These are phyloP conservation scores for Chytriomyces sp. DNA, from an alignment of 192 early-diverging fungal species.

Conservation along the genomic window DNA sequence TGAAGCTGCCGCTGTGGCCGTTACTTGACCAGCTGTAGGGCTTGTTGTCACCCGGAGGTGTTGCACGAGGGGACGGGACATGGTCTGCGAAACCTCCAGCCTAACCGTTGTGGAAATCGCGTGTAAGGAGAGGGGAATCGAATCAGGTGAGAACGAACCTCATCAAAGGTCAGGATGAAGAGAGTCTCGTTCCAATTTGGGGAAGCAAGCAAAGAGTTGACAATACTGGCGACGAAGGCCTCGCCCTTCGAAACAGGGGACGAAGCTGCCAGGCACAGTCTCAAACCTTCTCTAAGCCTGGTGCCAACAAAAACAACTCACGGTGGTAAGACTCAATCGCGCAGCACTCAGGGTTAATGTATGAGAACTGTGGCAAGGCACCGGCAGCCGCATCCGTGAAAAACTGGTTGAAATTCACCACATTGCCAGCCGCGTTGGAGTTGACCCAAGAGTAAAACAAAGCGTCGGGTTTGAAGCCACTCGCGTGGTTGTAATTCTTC, in stretches of 20 bases:
- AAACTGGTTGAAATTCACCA: constrained; percentile 11
- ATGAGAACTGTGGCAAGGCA: constrained; percentile 31
- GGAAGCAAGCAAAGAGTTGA: constrained; percentile 2
- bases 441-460: constrained; percentile 33
- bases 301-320: constrained; percentile 17
- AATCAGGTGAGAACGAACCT: no score
- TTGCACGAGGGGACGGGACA: background rate
- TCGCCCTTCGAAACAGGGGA: constrained; percentile 10
- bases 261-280: no score
- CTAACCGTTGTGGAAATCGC: no score
- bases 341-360: constrained; percentile 45
- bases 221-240: constrained; percentile 2
- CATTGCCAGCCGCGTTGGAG: constrained; percentile 1
- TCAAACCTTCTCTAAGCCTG: background rate
- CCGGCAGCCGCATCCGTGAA: constrained; percentile 31
- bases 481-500: constrained; percentile 23
- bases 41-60: background rate
- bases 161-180: constrained; percentile 20
- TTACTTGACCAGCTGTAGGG: constrained; percentile 27
- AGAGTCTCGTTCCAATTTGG: constrained; percentile 7
- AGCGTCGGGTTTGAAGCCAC: constrained; percentile 17
- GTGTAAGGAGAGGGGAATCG: no score
- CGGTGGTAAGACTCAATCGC: no score
- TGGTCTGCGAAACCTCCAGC: constrained; percentile 33
- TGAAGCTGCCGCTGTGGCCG: background rate